Percentiles rank a stretch among this genome's conserved stretches.
These are phyloP conservation scores for Piper longum DNA, from an alignment of 164 flowering plant genomes.

Conservation along the genomic window DNA sequence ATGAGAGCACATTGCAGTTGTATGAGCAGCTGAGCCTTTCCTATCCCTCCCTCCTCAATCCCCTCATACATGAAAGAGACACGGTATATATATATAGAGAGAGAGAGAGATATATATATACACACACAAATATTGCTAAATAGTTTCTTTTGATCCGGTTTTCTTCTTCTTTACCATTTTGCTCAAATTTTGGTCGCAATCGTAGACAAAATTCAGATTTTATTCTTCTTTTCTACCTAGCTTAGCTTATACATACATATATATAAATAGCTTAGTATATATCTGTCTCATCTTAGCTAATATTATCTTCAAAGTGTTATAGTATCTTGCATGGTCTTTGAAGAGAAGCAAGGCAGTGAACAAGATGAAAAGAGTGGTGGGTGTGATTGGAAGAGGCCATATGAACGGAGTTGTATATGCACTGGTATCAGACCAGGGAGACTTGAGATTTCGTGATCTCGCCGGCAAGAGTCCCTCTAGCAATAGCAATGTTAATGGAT, in stretches of 20 bases:
- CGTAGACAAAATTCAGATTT: too few relatives aligned
- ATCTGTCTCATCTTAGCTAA: too few relatives aligned
- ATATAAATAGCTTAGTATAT: too few relatives aligned
- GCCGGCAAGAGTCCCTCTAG: conserved; percentile 28
- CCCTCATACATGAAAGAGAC: conserved; percentile 88
- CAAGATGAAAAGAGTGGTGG: conserved; percentile 59
- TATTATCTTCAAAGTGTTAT: conserved; percentile 7
- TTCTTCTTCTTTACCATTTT: not conserved
- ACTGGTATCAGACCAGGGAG: conserved; percentile 63
- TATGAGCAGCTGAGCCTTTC: conserved; percentile 62
- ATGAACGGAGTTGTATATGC: conserved; percentile 89
- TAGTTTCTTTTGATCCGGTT: not conserved
- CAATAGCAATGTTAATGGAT: conserved; percentile 18
- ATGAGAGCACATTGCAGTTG: conserved; percentile 42
- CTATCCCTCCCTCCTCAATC: conserved; percentile 72
- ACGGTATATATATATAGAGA: conserved; percentile 22
- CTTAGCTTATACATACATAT: too few relatives aligned
- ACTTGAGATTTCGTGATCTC: conserved; percentile 71
- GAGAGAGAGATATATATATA: too few relatives aligned
- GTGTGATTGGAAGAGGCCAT: conserved; percentile 88
- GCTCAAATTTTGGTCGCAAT: not conserved
- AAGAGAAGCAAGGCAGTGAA: conserved; percentile 93
- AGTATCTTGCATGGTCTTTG: conserved; percentile 91
- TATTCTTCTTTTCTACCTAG: too few relatives aligned
- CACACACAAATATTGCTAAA: not conserved